These are phyloP conservation scores for Yamadazyma insecticola DNA, from an alignment of 805 yeast genomes.

Conservation along the genomic window DNA sequence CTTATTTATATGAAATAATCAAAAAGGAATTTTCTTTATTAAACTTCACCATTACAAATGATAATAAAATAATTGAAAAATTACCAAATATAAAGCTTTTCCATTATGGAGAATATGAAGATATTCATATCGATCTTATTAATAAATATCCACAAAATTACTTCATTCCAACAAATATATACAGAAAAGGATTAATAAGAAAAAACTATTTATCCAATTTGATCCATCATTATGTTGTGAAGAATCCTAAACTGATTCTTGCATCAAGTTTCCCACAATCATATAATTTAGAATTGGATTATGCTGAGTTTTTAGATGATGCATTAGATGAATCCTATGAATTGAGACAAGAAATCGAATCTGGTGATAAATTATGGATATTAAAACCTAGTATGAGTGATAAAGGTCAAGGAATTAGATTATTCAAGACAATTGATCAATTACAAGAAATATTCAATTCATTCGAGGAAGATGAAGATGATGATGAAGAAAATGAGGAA, in stretches of 20 bases:
- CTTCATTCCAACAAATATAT: constrained; percentile 73
- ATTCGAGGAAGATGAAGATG: constrained; percentile 71
- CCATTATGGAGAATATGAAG: constrained; percentile 90
- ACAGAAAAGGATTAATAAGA: constrained; percentile 85
- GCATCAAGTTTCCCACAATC: constrained; percentile 64
- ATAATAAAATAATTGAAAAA: constrained; percentile 13
- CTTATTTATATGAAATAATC: constrained; percentile 43
- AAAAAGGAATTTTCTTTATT: constrained; percentile 27
- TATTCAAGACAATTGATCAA: constrained; percentile 74
- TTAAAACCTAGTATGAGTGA: constrained; percentile 97
- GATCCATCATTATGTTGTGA: constrained; percentile 66
- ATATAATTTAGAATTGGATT: constrained; percentile 81
- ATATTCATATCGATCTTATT: constrained; percentile 68
- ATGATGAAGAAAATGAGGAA: constrained; percentile 43
- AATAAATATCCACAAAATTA: constrained; percentile 43
- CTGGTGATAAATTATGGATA: constrained; percentile 68
- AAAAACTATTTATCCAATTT: constrained; percentile 88
- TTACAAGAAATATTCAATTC: constrained; percentile 79
- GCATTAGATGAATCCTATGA: constrained; percentile 91
- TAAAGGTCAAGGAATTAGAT: constrained; percentile 90
- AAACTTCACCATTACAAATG: constrained; percentile 17
- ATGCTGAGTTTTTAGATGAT: constrained; percentile 94
- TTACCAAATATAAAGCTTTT: constrained; percentile 37
- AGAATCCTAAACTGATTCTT: constrained; percentile 66
- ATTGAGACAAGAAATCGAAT: constrained; percentile 69